Evolutionary conservation across 202 grass and related monocot species (phyloP).

Genomic region (Bolboschoenoplectus hybrid): DNA sequence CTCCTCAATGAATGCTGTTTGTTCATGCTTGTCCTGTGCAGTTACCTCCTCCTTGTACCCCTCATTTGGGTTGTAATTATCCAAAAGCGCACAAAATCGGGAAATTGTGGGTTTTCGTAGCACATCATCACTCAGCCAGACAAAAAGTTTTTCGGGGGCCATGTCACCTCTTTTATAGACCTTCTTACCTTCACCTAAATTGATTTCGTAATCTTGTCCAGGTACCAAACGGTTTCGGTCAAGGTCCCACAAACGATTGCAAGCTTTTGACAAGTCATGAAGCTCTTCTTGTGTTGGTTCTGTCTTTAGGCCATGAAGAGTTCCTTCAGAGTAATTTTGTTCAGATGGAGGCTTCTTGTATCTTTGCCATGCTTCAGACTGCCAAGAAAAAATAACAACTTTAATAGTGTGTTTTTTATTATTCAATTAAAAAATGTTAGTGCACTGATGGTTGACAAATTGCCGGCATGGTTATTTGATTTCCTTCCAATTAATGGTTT

Average conservation of each 20-base stretch:
- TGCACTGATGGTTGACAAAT: not conserved
- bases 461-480: not conserved
- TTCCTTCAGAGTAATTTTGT: slow-evolving; percentile 76
- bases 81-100: slow-evolving; percentile 86
- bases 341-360: slow-evolving; percentile 72
- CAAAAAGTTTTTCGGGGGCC: slow-evolving; percentile 73
- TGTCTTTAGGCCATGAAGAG: slow-evolving; percentile 54
- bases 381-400: slow-evolving; percentile 17
- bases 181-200: slow-evolving; percentile 86
- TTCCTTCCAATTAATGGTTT: not conserved
- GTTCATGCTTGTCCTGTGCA: slow-evolving; percentile 85
- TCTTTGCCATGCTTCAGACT: slow-evolving; percentile 77
- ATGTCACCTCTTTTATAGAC: slow-evolving; percentile 85
- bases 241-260: slow-evolving; percentile 74
- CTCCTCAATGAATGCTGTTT: slow-evolving; percentile 91
- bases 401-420: not conserved
- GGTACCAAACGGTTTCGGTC: slow-evolving; percentile 79
- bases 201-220: slow-evolving; percentile 76
- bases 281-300: slow-evolving; percentile 87
- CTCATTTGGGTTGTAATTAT: slow-evolving; percentile 92
- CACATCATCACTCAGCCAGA: slow-evolving; percentile 57
- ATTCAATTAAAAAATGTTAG: not conserved
- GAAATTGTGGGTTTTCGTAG: slow-evolving; percentile 66
- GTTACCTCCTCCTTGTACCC: slow-evolving; percentile 78
- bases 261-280: slow-evolving; percentile 72